These are phyloP conservation scores for Celoporthe dispersa DNA, from an alignment of 2,329 filamentous ascomycete species.

Conservation along the genomic window DNA sequence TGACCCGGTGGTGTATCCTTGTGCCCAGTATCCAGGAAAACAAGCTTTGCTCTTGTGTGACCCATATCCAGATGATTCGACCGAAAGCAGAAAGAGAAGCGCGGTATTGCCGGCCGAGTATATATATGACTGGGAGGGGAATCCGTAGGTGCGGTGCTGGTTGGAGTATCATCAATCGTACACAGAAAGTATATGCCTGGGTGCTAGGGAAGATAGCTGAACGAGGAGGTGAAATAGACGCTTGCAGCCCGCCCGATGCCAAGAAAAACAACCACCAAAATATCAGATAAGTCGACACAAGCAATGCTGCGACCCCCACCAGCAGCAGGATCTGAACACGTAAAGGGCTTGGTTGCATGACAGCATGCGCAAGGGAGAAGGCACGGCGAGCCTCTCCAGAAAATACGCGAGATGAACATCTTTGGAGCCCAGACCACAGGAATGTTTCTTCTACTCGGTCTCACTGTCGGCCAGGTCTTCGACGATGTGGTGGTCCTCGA, in stretches of 20 bases:
- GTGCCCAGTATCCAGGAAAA: conserved; percentile 2
- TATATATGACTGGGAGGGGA: neutral
- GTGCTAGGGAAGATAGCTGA: conserved; percentile 6
- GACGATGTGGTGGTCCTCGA: conserved; percentile 38
- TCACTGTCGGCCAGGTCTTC: conserved; percentile 40
- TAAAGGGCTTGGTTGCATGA: conserved; percentile 18
- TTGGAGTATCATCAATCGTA: conserved; percentile 18
- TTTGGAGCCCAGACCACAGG: neutral
- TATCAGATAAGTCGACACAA: neutral
- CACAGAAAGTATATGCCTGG: conserved; percentile 19
- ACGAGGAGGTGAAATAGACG: conserved; percentile 27
- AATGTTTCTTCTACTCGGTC: conserved; percentile 41
- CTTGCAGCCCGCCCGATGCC: conserved; percentile 22
- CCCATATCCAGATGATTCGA: conserved; percentile 4
- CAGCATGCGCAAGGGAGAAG: conserved; percentile 17
- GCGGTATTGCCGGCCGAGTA: neutral
- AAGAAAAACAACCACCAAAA: neutral
- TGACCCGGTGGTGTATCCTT: neutral
- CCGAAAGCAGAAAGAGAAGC: neutral
- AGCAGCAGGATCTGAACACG: conserved; percentile 3
- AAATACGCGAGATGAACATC: neutral
- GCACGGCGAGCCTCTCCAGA: neutral
- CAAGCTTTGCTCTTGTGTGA: neutral
- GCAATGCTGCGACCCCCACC: neutral
- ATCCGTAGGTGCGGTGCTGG: neutral